A percentile compares a stretch with the other conserved stretches of the same genome.
phyloP scores from a whole-genome alignment of 2,329 filamentous ascomycete species.

The Zalaria sp. region DNA sequence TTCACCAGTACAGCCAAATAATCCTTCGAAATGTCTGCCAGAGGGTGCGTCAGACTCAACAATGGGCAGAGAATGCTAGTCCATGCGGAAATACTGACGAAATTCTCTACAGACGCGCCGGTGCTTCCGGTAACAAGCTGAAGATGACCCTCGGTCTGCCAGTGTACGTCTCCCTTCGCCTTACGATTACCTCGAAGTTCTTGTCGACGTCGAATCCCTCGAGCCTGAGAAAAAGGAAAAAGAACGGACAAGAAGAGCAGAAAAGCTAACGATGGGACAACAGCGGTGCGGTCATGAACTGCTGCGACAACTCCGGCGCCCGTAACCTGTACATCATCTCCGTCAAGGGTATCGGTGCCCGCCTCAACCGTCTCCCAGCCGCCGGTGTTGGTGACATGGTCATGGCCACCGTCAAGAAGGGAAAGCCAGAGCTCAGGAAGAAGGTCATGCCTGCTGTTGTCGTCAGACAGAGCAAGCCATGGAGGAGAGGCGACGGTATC shows the following conservation, averaged over 20 bases:
- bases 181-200: neutral
- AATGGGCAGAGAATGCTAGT: neutral
- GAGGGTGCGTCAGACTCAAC: conserved; percentile 22
- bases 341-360: conserved; percentile 96
- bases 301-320: conserved; percentile 97
- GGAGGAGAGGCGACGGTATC: conserved; percentile 95
- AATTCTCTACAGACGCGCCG: conserved; percentile 48
- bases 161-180: conserved; percentile 59
- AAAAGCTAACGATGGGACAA: conserved; percentile 9
- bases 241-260: neutral
- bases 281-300: conserved; percentile 99
- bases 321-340: conserved; percentile 99
- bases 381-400: conserved; percentile 99
- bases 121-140: conserved; percentile 98
- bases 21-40: conserved; percentile 23
- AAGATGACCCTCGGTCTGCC: conserved; percentile 99
- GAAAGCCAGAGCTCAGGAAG: conserved; percentile 99
- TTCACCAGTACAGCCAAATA: conserved; percentile 8
- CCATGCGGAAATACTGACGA: conserved; percentile 3
- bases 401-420: conserved; percentile 99
- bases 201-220: neutral
- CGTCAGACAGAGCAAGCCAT: conserved; percentile 97
- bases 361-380: conserved; percentile 92
- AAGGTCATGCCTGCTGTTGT: conserved; percentile 99
- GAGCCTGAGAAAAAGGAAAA: neutral